phyloP scores from a whole-genome alignment of 169 alveolate species.

The Plasmodium gallinaceum region DNA sequence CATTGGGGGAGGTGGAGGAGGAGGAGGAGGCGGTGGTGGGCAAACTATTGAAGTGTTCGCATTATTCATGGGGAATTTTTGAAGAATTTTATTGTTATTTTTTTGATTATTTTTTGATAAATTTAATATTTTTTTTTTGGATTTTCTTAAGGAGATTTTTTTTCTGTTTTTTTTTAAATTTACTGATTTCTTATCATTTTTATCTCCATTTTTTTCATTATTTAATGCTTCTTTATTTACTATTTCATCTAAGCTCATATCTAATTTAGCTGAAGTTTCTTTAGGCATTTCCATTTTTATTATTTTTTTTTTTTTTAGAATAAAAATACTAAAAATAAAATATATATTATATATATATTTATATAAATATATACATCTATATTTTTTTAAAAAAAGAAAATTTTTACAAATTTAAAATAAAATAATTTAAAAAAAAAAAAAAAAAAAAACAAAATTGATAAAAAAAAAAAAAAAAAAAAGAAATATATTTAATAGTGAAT shows the following conservation, averaged over 20 bases:
- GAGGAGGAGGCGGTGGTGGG: constrained; percentile 65
- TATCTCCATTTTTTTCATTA: constrained; percentile 13
- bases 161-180: constrained; percentile 28
- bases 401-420: too few relatives aligned
- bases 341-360: too few relatives aligned
- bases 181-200: constrained; percentile 39
- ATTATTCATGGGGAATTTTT: constrained; percentile 14
- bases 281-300: constrained; percentile 49
- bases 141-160: constrained; percentile 15
- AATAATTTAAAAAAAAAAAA: too few relatives aligned
- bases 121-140: constrained; percentile 34
- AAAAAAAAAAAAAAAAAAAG: too few relatives aligned
- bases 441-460: too few relatives aligned
- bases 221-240: constrained; percentile 10
- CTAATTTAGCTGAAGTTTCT: constrained; percentile 23
- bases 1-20: constrained; percentile 61
- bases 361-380: too few relatives aligned
- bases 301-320: too few relatives aligned
- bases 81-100: constrained; percentile 16
- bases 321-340: too few relatives aligned
- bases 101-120: constrained; percentile 42
- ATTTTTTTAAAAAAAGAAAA: too few relatives aligned
- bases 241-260: not conserved
- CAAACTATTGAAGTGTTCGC: constrained; percentile 4
- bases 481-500: too few relatives aligned